Evolutionary conservation across 805 yeast species (phyloP), one percentile per base, ranked within the genome.

Genomic region (Wickerhamiella australiensis): DNA sequence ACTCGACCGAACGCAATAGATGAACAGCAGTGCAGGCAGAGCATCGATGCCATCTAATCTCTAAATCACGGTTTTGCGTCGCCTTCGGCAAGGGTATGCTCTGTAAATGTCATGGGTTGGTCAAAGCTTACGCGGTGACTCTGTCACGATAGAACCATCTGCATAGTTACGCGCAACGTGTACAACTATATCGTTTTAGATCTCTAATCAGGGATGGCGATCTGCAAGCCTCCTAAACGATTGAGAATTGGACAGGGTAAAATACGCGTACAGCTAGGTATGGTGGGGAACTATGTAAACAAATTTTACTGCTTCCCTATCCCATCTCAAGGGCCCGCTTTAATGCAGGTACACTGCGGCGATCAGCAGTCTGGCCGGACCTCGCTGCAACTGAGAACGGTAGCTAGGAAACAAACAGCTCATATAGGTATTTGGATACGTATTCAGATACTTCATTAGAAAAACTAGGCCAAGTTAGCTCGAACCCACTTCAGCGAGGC

Each of bases 291-390:
- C n/a, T n/a, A n/a, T n/a, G n/a, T n/a, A n/a, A n/a, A n/a, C n/a
- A n/a, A n/a, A n/a, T n/a, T n/a, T 26, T 7, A 26, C 29, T 11
- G 29, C 29, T 26, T 7, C 7, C 11, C 11, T 26, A 11, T 26
- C 29, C 11, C 29, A 26, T 26, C 11, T 26, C 7, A 11, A 26
- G 38, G 38, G 38, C 13, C 38, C 18, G 38, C 20, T 11, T 17
- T 5, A 20, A 33, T 33, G 38, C 38, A 33, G 38, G 38, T 33
- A 33, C 38, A 33, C 38, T 33, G 38, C 38, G 38, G 20, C 15
- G 38, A 33, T 33, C 38, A 33, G 38, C 38, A 33, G 18, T 5
- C 5, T 33, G 7, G 38, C 20, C 38, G 4, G 3, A 5, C 18
- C 20, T 9, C 20, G 11, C 13, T 20, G 11, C 29, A 11, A 26